These are phyloP conservation scores for Chara braunii DNA, from an alignment of 139 green algal species.

Conservation along the genomic window DNA sequence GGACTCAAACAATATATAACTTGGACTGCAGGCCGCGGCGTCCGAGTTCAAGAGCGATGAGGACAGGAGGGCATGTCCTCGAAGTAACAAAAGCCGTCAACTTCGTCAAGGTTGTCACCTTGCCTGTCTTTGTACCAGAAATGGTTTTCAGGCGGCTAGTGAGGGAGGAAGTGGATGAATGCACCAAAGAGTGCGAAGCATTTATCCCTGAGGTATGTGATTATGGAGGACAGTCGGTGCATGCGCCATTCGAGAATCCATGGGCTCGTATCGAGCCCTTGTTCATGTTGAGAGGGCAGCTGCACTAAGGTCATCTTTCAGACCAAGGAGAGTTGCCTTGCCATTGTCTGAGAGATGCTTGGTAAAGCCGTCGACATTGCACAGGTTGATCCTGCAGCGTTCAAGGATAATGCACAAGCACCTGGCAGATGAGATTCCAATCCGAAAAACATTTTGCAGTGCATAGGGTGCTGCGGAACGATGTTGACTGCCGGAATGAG, in stretches of 20 bases:
- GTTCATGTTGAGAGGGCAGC: background rate
- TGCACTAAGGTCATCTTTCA: background rate
- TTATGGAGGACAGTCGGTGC: slow-evolving; percentile 8
- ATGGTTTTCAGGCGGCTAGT: slow-evolving; percentile 5
- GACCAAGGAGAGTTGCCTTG: background rate
- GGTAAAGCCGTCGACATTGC: too few species aligned
- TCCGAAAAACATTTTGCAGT: slow-evolving; percentile 22
- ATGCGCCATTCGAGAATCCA: background rate
- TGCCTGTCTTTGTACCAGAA: slow-evolving; percentile 9
- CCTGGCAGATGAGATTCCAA: slow-evolving; percentile 20
- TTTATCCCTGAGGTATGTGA: background rate
- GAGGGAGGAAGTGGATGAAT: background rate
- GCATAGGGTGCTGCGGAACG: too few species aligned
- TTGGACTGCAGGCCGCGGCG: background rate
- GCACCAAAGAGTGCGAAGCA: background rate
- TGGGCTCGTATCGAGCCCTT: slow-evolving; percentile 7
- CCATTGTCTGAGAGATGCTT: background rate
- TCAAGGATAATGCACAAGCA: slow-evolving; percentile 17
- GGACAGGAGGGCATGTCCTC: background rate
- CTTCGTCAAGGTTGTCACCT: slow-evolving; percentile 1
- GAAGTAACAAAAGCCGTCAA: slow-evolving; percentile 6
- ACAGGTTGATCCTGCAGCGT: too few species aligned
- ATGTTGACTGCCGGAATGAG: too few species aligned
- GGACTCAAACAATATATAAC: too few species aligned
- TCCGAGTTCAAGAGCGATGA: slow-evolving; percentile 5